A percentile compares a stretch with the other conserved stretches of the same genome.
Conservation (phyloP, 768 basidiomycete species). For the Tricholoma sp. region DNA sequence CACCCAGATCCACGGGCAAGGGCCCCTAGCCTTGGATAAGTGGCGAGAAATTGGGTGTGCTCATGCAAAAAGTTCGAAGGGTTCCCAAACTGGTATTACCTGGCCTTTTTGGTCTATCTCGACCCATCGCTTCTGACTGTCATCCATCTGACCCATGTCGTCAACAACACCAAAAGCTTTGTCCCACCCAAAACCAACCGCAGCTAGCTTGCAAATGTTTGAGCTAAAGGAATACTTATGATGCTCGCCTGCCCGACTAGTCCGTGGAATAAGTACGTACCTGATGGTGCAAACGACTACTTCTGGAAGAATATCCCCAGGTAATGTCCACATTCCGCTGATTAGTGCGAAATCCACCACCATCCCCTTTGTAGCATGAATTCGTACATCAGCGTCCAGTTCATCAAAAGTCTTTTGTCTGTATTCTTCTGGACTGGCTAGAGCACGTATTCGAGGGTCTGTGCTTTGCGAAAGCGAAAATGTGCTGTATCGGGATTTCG, state of each 20-base stretch:
- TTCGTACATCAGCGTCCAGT: conserved; percentile 34
- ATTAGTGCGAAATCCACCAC: conserved; percentile 66
- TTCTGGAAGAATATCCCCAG: conserved; percentile 39
- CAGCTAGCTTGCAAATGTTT: conserved; percentile 53
- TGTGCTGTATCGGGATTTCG: conserved; percentile 27
- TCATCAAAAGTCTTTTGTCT: conserved; percentile 45
- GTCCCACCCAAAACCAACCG: conserved; percentile 61
- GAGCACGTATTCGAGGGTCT: conserved; percentile 34
- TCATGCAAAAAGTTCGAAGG: conserved; percentile 48
- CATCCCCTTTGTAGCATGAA: conserved; percentile 55
- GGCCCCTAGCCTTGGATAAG: no score
- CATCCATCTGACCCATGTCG: conserved; percentile 41
- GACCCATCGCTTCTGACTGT: conserved; percentile 48
- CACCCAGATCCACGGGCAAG: no score
- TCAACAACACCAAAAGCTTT: conserved; percentile 53
- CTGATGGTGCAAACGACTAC: conserved; percentile 56
- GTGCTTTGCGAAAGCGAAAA: conserved; percentile 43
- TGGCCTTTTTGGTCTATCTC: conserved; percentile 59
- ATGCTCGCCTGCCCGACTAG: conserved; percentile 2
- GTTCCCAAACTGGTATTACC: conserved; percentile 53
- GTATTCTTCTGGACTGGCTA: conserved; percentile 52
- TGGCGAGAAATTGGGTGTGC: no score
- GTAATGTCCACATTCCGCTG: conserved; percentile 53
- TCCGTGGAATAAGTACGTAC: conserved; percentile 27
- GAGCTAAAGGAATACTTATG: conserved; percentile 35